These are phyloP conservation scores for Pyricularia sp. DNA, from an alignment of 2,329 filamentous ascomycete genomes.

Conservation along the genomic window DNA sequence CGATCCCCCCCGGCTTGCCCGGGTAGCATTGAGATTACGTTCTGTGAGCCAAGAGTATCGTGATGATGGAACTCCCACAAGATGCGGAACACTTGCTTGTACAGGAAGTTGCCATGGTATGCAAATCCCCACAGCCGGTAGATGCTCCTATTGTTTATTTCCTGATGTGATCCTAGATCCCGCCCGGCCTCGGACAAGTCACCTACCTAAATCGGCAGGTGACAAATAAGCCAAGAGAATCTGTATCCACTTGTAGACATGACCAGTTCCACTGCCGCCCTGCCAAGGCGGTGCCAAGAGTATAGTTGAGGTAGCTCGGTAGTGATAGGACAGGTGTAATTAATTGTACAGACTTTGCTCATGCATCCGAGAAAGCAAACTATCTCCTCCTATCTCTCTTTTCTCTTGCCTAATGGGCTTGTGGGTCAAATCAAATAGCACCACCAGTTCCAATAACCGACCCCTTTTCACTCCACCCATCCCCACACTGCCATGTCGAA, in stretches of 20 bases:
- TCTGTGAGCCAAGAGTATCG: neutral
- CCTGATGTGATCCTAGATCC: neutral
- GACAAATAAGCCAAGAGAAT: neutral
- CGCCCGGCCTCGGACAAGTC: neutral
- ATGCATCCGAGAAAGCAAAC: neutral
- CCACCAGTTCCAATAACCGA: too few species aligned
- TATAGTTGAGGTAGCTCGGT: neutral
- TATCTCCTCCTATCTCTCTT: neutral
- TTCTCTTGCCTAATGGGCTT: too few species aligned
- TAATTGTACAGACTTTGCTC: neutral
- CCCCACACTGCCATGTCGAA: too few species aligned
- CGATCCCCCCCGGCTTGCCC: neutral
- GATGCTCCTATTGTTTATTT: neutral
- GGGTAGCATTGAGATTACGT: neutral
- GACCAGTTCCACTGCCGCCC: neutral
- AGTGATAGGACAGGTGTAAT: neutral
- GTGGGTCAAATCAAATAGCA: too few species aligned
- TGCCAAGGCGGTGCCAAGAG: neutral
- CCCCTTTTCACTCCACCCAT: too few species aligned
- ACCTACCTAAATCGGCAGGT: neutral
- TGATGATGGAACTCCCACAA: neutral
- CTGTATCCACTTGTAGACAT: neutral
- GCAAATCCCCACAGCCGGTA: neutral
- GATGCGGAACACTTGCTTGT: neutral
- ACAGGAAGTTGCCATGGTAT: neutral